Base-by-base conservation (phyloP, 768 basidiomycete genomes). In the Kwoniella botswanensis region DNA sequence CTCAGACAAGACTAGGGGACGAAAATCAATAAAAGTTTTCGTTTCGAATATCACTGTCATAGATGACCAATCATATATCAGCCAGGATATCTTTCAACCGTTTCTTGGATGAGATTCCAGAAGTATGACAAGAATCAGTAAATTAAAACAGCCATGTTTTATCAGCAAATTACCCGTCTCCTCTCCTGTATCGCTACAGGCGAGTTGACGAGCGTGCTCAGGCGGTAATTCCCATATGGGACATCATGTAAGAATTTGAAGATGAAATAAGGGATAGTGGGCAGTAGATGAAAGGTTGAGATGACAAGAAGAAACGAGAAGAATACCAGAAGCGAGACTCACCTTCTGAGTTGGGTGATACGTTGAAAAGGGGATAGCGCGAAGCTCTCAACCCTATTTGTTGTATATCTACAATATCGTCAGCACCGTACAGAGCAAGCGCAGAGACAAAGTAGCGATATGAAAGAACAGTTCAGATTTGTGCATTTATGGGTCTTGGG, bases 141-240 rank as follows among this genome's bases (percentile, higher is more conserved):
- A 57, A 74, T 66, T 81, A 81, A 79, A 79, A 81, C 80, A 81
- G 80, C 80, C 80, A 81, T 81, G 80, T 81, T 79, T 78, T 72
- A 67, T 69, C 80, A 74, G 73, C 80, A 81, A 22, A 54, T 70
- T 67, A 57, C 71, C 71, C 64, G 60, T 65, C 21, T 64, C 75
- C 42, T 58, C 58, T 26, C 72, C 76, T 66, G 68, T 72, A 72
- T 68, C 73, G 68, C 63, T 65, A 80, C 69, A 73, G 66, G 72
- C 56, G 61, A 61, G 60, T 66, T 44, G 64, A 59, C 55, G 60
- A 50, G 59, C 64, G 46, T 59, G 69, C 78, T 81, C 80, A 79
- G 80, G 78, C 80, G 80, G 80, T 81, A 81, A 81, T 81, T 81
- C 80, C 74, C 80, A 75, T 67, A 75, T 72, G 78, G 74, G 74